Conservation (phyloP, 2,329 filamentous ascomycete genomes). For the Alternaria novae-zelandiae region DNA sequence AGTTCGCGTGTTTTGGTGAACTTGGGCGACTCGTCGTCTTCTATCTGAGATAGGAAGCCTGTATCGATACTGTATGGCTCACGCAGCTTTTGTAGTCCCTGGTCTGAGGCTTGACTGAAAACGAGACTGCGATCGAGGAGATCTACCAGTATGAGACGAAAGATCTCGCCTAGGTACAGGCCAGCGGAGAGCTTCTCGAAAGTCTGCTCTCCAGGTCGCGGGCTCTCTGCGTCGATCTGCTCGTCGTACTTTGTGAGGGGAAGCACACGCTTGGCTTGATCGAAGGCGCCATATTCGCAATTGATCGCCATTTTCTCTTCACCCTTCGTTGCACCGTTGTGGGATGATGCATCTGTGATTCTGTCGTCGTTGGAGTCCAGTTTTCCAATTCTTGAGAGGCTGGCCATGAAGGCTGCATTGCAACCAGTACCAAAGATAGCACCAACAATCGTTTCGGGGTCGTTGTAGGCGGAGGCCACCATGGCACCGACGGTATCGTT, state of each 20-base stretch:
- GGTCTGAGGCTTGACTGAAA: slow-evolving; percentile 61
- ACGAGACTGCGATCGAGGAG: slow-evolving; percentile 74
- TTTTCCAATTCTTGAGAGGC: slow-evolving; percentile 82
- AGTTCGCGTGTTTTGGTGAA: slow-evolving; percentile 27
- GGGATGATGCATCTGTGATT: background rate
- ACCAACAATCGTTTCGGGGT: slow-evolving; percentile 82
- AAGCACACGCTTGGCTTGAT: slow-evolving; percentile 89
- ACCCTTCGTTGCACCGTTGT: background rate
- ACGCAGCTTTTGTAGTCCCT: slow-evolving; percentile 66
- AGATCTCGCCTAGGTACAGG: slow-evolving; percentile 55
- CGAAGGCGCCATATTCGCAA: slow-evolving; percentile 97
- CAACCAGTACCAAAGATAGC: slow-evolving; percentile 95
- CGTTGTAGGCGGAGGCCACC: slow-evolving; percentile 88
- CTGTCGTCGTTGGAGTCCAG: slow-evolving; percentile 50
- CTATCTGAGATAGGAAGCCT: slow-evolving; percentile 86
- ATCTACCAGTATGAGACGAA: slow-evolving; percentile 53
- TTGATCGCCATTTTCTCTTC: slow-evolving; percentile 80
- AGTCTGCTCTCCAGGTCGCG: slow-evolving; percentile 53
- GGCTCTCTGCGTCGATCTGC: slow-evolving; percentile 53
- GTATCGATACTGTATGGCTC: slow-evolving; percentile 86
- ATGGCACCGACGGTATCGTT: slow-evolving; percentile 94
- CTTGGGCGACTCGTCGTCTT: slow-evolving; percentile 60
- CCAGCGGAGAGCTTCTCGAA: slow-evolving; percentile 57
- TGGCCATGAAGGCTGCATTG: slow-evolving; percentile 93
- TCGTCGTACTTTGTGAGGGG: slow-evolving; percentile 74